Evolutionary conservation across 495 filamentous ascomycete species (phyloP).

Genomic region (Lasiosphaeria miniovina): DNA sequence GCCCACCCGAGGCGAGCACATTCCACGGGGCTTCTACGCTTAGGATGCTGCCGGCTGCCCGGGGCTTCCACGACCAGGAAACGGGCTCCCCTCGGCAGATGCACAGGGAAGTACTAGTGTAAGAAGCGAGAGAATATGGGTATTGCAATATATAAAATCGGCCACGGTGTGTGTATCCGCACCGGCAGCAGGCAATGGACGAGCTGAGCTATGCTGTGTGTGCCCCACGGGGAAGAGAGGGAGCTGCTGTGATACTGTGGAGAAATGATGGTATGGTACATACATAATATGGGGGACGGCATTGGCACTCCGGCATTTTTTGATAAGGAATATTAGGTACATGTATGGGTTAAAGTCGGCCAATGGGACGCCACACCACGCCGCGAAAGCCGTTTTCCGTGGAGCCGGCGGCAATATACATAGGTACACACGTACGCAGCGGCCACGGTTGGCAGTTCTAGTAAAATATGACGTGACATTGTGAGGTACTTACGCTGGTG

Average conservation of each 20-base stretch:
- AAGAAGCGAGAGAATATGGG: not conserved
- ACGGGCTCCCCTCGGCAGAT: not conserved
- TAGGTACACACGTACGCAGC: not conserved
- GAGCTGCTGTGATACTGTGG: not conserved
- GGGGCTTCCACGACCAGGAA: not conserved
- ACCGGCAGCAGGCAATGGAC: not conserved
- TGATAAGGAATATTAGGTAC: not conserved
- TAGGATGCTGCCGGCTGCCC: no score
- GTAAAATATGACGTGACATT: no score
- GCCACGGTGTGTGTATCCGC: not conserved
- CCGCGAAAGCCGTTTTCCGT: not conserved
- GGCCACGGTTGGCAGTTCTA: no score
- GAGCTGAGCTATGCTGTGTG: not conserved
- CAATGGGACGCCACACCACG: not conserved
- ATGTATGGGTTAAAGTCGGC: not conserved
- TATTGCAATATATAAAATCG: not conserved
- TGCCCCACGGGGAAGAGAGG: not conserved
- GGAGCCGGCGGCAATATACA: constrained; percentile 4
- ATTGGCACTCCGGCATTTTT: not conserved
- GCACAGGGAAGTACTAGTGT: not conserved
- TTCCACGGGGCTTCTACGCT: no score
- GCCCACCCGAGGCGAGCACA: not conserved
- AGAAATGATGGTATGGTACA: not conserved
- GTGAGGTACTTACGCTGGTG: no score
- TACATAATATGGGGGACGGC: not conserved